Evolutionary conservation across 2,329 filamentous ascomycete genomes (phyloP).

Genomic region (Neopestalotiopsis rosae): DNA sequence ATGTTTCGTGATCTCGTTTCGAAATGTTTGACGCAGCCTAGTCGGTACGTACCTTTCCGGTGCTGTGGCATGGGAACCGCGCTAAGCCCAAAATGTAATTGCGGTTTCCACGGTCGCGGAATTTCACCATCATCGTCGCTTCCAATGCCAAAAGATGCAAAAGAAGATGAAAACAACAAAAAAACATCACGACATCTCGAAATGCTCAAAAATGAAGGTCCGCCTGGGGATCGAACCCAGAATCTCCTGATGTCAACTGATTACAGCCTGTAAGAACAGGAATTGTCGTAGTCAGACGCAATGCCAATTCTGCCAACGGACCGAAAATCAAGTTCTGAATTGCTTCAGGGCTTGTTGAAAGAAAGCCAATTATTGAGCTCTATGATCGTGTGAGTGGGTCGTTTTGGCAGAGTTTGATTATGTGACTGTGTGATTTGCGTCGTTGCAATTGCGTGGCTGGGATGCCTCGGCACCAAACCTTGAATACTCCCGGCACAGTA

Average conservation of each 20-base stretch:
- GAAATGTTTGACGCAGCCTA: not conserved
- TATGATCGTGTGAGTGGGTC: too few species aligned
- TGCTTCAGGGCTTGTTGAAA: not conserved
- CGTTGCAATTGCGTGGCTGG: too few species aligned
- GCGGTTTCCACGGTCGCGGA: too few species aligned
- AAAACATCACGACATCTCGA: not conserved
- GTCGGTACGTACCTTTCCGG: not conserved
- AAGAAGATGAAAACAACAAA: not conserved
- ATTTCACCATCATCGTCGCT: too few species aligned
- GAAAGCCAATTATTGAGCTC: not conserved
- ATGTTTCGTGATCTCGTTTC: too few species aligned
- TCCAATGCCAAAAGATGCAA: too few species aligned
- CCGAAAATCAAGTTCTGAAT: not conserved
- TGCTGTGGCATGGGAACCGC: not conserved
- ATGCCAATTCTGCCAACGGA: conserved; percentile 1
- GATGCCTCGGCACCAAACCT: too few species aligned
- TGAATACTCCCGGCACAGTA: too few species aligned
- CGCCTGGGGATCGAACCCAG: not conserved
- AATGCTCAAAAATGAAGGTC: not conserved
- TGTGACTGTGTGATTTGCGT: too few species aligned
- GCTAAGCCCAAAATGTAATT: not conserved
- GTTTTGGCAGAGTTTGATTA: too few species aligned
- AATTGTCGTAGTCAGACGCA: not conserved
- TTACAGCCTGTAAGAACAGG: not conserved
- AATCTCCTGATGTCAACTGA: conserved; percentile 3